Percentiles rank a stretch among this genome's conserved stretches.
These are phyloP conservation scores for Exophiala viscosa DNA, from an alignment of 2,329 filamentous ascomycete species.

Conservation along the genomic window DNA sequence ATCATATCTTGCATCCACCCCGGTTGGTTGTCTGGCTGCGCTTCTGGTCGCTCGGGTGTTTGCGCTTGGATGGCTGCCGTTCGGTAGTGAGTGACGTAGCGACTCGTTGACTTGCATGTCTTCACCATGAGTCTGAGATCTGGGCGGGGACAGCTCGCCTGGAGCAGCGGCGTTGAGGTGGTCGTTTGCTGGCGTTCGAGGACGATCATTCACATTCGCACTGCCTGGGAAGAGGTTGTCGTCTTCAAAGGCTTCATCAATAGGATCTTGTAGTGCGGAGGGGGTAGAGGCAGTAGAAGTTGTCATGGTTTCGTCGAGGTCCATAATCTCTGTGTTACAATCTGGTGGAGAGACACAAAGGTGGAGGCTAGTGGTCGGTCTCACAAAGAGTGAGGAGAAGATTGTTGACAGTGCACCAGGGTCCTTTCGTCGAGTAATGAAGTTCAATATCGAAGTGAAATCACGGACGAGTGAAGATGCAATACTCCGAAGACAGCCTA, in stretches of 20 bases:
- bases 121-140: slow-evolving; percentile 20
- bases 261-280: slow-evolving; percentile 9
- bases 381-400: background rate
- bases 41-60: slow-evolving; percentile 15
- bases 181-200: slow-evolving; percentile 27
- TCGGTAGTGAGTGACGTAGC: background rate
- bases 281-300: slow-evolving; percentile 25
- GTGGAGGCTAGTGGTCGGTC: too few relatives aligned
- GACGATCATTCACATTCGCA: slow-evolving; percentile 3
- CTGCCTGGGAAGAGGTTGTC: slow-evolving; percentile 8
- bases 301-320: slow-evolving; percentile 28
- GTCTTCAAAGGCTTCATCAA: slow-evolving; percentile 10
- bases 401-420: background rate
- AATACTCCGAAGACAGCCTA: too few relatives aligned
- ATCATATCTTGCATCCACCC: background rate
- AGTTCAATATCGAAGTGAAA: too few relatives aligned
- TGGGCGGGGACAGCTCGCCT: slow-evolving; percentile 29
- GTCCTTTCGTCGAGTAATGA: too few relatives aligned
- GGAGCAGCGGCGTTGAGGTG: slow-evolving; percentile 30
- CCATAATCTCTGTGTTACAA: slow-evolving; percentile 14
- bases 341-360: background rate
- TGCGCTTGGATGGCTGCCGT: slow-evolving; percentile 6
- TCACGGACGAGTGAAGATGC: too few relatives aligned
- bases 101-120: background rate
- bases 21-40: slow-evolving; percentile 1